phyloP scores from a whole-genome alignment of 1,284 basidiomycete species.

The Phylloporus sp. region DNA sequence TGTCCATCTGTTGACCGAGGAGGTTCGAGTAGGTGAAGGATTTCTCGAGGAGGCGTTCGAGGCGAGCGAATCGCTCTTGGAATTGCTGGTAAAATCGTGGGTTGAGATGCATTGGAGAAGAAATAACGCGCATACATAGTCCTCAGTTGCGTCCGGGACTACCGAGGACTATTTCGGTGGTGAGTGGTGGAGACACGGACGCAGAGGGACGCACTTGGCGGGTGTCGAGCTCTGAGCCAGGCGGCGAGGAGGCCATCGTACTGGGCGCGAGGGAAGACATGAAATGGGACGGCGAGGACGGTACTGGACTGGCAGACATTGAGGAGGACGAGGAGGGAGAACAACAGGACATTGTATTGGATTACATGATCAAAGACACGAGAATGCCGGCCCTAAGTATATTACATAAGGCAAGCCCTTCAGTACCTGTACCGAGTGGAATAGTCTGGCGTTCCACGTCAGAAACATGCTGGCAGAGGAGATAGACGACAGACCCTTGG shows the following conservation, averaged over 20 bases:
- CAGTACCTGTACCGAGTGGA: constrained; percentile 87
- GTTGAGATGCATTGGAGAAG: background rate
- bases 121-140: constrained; percentile 24
- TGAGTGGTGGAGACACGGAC: background rate
- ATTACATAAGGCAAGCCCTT: constrained; percentile 7
- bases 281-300: constrained; percentile 20
- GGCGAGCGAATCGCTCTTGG: constrained; percentile 54
- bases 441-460: constrained; percentile 63
- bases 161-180: constrained; percentile 22
- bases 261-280: constrained; percentile 34
- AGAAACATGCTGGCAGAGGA: constrained; percentile 3
- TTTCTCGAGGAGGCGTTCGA: constrained; percentile 68
- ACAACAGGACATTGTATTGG: background rate
- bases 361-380: constrained; percentile 36
- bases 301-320: constrained; percentile 36
- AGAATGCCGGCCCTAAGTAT: constrained; percentile 31
- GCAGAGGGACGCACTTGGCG: constrained; percentile 14
- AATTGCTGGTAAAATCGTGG: constrained; percentile 47
- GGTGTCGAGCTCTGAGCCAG: constrained; percentile 20
- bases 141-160: constrained; percentile 20
- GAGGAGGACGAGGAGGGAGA: background rate
- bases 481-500: constrained; percentile 73
- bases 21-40: constrained; percentile 68
- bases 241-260: constrained; percentile 39
- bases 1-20: constrained; percentile 70